Percentiles rank a stretch among this genome's conserved stretches.
Evolutionary conservation across 2,329 filamentous ascomycete genomes (phyloP).

Genomic region (Colletotrichum truncatum): DNA sequence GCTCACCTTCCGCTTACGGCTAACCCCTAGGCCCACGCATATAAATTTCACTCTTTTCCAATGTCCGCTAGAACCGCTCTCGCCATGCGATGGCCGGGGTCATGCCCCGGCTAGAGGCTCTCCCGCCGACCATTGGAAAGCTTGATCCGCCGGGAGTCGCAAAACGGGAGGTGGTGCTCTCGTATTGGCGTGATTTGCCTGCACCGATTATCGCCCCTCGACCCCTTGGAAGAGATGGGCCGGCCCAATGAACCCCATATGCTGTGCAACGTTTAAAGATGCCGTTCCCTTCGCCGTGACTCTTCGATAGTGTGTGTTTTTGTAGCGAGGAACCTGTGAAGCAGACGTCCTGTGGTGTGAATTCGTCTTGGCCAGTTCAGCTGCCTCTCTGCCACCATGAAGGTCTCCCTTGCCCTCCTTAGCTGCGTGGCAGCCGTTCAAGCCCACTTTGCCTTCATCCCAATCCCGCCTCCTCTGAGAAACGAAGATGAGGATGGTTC

Average conservation of each 20-base stretch:
- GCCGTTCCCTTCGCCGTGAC: neutral
- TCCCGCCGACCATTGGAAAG: slow-evolving; percentile 21
- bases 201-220: neutral
- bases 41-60: neutral
- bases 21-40: slow-evolving; percentile 12
- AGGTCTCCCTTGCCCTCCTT: slow-evolving; percentile 16
- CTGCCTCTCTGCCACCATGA: slow-evolving; percentile 9
- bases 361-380: neutral
- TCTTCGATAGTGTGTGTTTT: neutral
- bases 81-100: neutral
- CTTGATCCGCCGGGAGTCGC: slow-evolving; percentile 1
- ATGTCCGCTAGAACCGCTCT: slow-evolving; percentile 6
- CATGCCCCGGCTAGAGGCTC: neutral
- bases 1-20: slow-evolving; percentile 26
- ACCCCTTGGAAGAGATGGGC: neutral
- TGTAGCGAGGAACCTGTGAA: slow-evolving; percentile 2
- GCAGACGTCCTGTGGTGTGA: neutral
- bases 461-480: slow-evolving; percentile 13
- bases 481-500: neutral
- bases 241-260: slow-evolving; percentile 5
- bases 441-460: slow-evolving; percentile 12
- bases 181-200: neutral
- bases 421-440: slow-evolving; percentile 10
- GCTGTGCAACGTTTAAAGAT: neutral
- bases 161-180: neutral